phyloP scores from a whole-genome alignment of 148 eudicot species.

The Arctostaphylos glauca region DNA sequence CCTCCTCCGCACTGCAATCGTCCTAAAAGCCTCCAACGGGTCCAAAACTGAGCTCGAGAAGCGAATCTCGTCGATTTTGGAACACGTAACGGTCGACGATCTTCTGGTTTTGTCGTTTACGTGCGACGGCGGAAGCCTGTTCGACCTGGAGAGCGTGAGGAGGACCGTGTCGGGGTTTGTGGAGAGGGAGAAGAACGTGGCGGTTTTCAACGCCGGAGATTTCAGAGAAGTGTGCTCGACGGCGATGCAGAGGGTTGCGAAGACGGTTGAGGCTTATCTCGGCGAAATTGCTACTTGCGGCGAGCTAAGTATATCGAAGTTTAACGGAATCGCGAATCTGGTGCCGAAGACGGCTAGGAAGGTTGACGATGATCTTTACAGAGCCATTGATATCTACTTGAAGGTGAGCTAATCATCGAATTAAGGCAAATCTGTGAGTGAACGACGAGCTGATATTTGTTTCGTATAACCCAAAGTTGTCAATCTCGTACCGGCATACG shows the following conservation, averaged over 20 bases:
- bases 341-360: conserved; percentile 78
- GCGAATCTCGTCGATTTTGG: conserved; percentile 61
- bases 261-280: conserved; percentile 79
- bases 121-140: conserved; percentile 70
- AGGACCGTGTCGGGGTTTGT: conserved; percentile 70
- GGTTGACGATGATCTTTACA: conserved; percentile 81
- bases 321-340: conserved; percentile 85
- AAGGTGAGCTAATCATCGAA: conserved; percentile 35
- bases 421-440: not conserved
- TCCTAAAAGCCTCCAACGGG: conserved; percentile 42
- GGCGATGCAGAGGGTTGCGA: conserved; percentile 67
- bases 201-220: conserved; percentile 80
- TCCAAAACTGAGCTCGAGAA: conserved; percentile 76
- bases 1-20: conserved; percentile 66
- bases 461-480: too few species aligned
- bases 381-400: conserved; percentile 86
- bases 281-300: conserved; percentile 69
- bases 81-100: conserved; percentile 80
- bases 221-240: conserved; percentile 61
- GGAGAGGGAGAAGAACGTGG: conserved; percentile 78
- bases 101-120: conserved; percentile 65
- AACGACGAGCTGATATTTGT: too few species aligned
- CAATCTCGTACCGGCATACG: too few species aligned
- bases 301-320: conserved; percentile 80
- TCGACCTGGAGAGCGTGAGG: conserved; percentile 86